Evolutionary conservation across 495 filamentous ascomycete genomes (phyloP), one percentile per base, ranked within the genome.

Genomic region (Massariosphaeria phaeospora): DNA sequence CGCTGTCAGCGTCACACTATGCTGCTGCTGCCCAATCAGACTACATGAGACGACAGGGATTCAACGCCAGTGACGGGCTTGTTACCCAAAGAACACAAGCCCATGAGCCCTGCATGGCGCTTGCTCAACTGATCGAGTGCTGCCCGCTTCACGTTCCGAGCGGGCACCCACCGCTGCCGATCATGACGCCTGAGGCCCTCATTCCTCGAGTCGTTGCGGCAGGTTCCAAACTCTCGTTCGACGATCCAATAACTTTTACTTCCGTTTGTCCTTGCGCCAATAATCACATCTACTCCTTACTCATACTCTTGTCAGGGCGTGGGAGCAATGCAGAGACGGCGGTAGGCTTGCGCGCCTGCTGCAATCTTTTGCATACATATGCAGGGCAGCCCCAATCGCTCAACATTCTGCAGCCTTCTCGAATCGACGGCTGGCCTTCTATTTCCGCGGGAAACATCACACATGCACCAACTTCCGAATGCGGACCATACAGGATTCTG

Each of bases 171-270:
- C 11, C 23, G n/a, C 17, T 24, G 52, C 25, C 27, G 54, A 57
- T 57, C 54, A 57, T 57, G 54, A 57, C 54, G 53, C 44, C 53
- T 56, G 25, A 49, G 36, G 45, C 36, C 36, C 48, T 43, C 21
- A 17, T 24, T 11, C 15, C 29, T 20, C 30, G 15, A 39, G 18
- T 26, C 23, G n/a, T 38, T 21, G 20, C 20, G 30, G n/a, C 13
- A 35, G 9, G 15, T 26, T 25, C 11, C 13, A 6, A 38, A 17
- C 13, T 11, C 13, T 46, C 13, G 17, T 23, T 15, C n/a, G 6
- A 39, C n/a, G 27, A 18, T 36, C 20, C 38, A 45, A 18, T 38
- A 39, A 21, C 31, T 49, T 34, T 15, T 5, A 3, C 23, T 46
- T 53, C 29, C 41, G 20, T 13, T 49, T 26, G 15, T 35, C 20